Conservation (phyloP, 2,329 filamentous ascomycete genomes). For the Furcasterigmium furcatum region DNA sequence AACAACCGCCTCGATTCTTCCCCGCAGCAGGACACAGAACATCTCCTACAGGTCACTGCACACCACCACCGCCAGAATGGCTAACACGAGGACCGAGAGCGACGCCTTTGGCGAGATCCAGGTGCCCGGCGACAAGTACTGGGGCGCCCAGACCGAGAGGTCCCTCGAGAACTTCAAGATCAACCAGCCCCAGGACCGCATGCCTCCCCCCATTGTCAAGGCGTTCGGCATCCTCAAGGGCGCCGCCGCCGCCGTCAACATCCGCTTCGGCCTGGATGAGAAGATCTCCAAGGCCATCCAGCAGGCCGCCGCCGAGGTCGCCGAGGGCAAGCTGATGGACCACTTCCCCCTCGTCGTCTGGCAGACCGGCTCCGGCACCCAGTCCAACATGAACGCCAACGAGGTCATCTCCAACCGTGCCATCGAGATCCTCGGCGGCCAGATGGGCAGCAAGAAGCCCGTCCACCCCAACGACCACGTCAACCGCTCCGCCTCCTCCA, state of each 20-base stretch:
- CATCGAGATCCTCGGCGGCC: conserved; percentile 93
- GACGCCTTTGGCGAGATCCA: conserved; percentile 98
- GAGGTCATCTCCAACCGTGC: conserved; percentile 99
- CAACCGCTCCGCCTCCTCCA: conserved; percentile 98
- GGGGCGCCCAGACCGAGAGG: conserved; percentile 96
- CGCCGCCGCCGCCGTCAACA: conserved; percentile 92
- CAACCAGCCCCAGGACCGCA: conserved; percentile 98
- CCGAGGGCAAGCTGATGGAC: conserved; percentile 87
- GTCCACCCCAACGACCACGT: conserved; percentile 99
- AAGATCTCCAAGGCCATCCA: conserved; percentile 91
- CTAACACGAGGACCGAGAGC: conserved; percentile 73
- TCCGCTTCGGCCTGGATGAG: conserved; percentile 74
- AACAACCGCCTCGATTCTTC: not conserved
- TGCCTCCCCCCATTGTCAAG: conserved; percentile 88
- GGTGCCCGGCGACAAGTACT: conserved; percentile 91
- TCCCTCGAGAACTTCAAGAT: conserved; percentile 98
- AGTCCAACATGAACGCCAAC: conserved; percentile 99
- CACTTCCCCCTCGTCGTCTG: conserved; percentile 99
- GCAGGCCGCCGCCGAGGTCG: conserved; percentile 90
- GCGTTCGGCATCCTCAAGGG: conserved; percentile 98
- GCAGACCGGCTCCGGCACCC: conserved; percentile 98
- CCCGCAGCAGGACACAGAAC: no score
- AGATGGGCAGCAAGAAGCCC: conserved; percentile 95
- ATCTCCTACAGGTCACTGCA: conserved; percentile 29
- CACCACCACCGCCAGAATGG: conserved; percentile 44